These are phyloP conservation scores for Fonsecaea pedrosoi DNA, from an alignment of 2,329 filamentous ascomycete genomes.

Conservation along the genomic window DNA sequence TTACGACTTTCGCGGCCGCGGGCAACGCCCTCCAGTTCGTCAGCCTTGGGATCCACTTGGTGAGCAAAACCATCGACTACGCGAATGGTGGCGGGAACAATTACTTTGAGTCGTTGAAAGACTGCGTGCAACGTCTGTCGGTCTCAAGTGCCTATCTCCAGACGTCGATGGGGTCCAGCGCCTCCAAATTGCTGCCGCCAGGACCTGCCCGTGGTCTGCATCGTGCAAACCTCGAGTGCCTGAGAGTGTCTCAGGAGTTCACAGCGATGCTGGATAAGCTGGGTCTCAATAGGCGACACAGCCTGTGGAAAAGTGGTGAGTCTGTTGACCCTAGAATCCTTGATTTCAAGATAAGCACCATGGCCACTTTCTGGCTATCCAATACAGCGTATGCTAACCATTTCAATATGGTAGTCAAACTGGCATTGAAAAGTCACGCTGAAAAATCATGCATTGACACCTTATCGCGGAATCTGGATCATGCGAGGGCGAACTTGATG, in stretches of 20 bases:
- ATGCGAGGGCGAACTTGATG: conserved; percentile 2
- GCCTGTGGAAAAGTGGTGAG: conserved; percentile 7
- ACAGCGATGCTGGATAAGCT: not conserved
- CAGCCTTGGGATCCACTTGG: not conserved
- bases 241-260: not conserved
- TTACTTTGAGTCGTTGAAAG: not conserved
- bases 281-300: conserved; percentile 1
- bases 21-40: conserved; percentile 12
- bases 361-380: not conserved
- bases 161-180: not conserved
- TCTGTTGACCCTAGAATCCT: not conserved
- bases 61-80: conserved; percentile 1
- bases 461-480: not conserved
- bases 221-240: not conserved
- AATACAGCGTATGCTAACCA: not conserved
- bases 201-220: not conserved
- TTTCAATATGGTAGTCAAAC: not conserved
- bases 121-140: conserved; percentile 8
- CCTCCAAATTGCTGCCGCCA: not conserved
- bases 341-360: not conserved
- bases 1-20: conserved; percentile 4
- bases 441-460: not conserved
- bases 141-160: conserved; percentile 6
- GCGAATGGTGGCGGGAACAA: not conserved
- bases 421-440: not conserved